Evolutionary conservation across 1,284 basidiomycete species (phyloP).

Genomic region (Salmacisia buchloeana): DNA sequence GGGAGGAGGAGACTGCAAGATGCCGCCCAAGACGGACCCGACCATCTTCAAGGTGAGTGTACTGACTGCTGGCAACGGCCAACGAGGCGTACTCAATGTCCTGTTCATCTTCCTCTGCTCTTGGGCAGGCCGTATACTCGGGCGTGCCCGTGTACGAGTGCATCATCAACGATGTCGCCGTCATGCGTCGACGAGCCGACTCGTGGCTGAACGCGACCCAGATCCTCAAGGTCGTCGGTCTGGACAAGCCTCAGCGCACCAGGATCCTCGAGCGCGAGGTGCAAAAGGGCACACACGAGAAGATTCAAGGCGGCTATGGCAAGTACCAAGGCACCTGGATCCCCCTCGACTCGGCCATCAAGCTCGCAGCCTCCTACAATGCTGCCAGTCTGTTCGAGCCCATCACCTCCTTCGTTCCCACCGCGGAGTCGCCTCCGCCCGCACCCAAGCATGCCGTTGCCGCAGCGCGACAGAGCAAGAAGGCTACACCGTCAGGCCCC

Average conservation of each 20-base stretch:
- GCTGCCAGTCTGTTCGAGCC: constrained; percentile 83
- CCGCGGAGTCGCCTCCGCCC: constrained; percentile 79
- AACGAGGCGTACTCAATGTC: not conserved
- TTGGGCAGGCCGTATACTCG: constrained; percentile 51
- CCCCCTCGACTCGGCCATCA: constrained; percentile 82
- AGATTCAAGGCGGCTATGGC: constrained; percentile 98
- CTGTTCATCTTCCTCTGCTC: not conserved
- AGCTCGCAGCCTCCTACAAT: constrained; percentile 84
- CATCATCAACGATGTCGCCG: constrained; percentile 60
- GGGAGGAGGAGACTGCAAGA: too few relatives aligned
- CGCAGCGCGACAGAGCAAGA: constrained; percentile 41
- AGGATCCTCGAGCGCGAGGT: constrained; percentile 95
- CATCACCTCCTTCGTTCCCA: constrained; percentile 89
- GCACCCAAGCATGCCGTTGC: constrained; percentile 83
- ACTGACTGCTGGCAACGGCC: too few relatives aligned
- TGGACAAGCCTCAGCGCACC: constrained; percentile 97
- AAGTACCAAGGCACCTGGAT: constrained; percentile 99
- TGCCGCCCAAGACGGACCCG: constrained; percentile 10
- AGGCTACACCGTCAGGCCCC: constrained; percentile 33
- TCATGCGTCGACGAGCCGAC: constrained; percentile 92
- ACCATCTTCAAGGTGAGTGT: constrained; percentile 17
- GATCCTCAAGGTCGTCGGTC: constrained; percentile 97
- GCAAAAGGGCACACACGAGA: constrained; percentile 97
- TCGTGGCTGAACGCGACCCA: constrained; percentile 96
- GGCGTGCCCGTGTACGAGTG: constrained; percentile 54